A percentile compares a stretch with the other conserved stretches of the same genome.
Evolutionary conservation across 2,329 filamentous ascomycete genomes (phyloP).

Genomic region (Alternaria gaisen): DNA sequence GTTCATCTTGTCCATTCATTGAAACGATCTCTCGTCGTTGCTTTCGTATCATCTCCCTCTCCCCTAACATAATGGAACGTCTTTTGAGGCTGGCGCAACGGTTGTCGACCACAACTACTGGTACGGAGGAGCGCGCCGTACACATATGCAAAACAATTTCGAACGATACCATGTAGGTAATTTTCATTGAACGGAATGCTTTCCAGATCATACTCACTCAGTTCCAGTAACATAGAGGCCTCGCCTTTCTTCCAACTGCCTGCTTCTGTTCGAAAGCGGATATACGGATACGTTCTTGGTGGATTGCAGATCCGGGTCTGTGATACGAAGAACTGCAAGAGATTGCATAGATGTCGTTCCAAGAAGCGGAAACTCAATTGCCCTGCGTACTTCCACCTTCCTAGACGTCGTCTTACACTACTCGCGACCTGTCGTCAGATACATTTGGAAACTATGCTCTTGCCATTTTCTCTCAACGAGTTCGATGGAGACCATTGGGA

Average conservation of each 20-base stretch:
- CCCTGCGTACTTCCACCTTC: constrained; percentile 11
- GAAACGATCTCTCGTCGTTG: background rate
- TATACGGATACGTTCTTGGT: constrained; percentile 7
- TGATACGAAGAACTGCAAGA: background rate
- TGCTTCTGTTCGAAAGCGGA: constrained; percentile 1
- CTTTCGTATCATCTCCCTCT: background rate
- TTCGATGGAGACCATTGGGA: constrained; percentile 8
- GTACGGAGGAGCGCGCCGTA: background rate
- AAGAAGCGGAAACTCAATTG: background rate
- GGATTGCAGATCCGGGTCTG: constrained; percentile 6
- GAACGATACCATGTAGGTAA: background rate
- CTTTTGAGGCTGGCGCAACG: background rate
- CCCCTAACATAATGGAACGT: background rate
- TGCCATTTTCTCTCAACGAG: constrained; percentile 1
- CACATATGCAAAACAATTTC: background rate
- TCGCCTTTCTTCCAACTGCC: constrained; percentile 7
- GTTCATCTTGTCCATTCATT: background rate
- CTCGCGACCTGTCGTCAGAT: constrained; percentile 1
- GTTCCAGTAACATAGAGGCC: background rate
- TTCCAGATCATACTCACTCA: constrained; percentile 1
- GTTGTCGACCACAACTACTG: background rate
- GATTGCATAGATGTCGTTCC: constrained; percentile 6
- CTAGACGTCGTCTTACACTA: constrained; percentile 2
- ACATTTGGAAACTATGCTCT: background rate
- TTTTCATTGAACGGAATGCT: background rate